phyloP scores from a whole-genome alignment of 2,329 filamentous ascomycete genomes.

The Claviceps digitariae region DNA sequence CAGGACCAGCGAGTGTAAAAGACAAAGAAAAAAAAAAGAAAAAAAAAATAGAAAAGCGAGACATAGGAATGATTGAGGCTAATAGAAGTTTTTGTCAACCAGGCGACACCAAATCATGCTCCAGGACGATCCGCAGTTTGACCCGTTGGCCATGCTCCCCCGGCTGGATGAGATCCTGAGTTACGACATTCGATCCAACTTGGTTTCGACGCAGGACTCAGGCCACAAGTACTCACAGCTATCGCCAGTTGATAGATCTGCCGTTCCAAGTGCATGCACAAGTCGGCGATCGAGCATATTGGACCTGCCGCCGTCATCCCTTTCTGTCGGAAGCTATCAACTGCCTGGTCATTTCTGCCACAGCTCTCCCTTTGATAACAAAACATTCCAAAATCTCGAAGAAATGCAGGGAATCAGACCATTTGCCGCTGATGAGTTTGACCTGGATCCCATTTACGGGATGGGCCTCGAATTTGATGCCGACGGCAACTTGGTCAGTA shows the following conservation, averaged over 20 bases:
- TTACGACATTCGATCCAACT: slow-evolving; percentile 18
- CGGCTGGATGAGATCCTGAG: slow-evolving; percentile 22
- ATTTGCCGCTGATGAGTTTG: slow-evolving; percentile 26
- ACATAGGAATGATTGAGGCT: no score
- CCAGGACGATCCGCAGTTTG: slow-evolving; percentile 69
- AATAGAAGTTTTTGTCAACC: not conserved
- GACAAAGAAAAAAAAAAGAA: not conserved
- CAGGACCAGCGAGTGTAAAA: slow-evolving; percentile 5
- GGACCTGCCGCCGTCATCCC: slow-evolving; percentile 21
- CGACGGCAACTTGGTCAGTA: slow-evolving; percentile 33
- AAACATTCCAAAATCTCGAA: slow-evolving; percentile 9
- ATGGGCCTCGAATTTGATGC: slow-evolving; percentile 37
- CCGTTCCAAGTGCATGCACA: slow-evolving; percentile 18
- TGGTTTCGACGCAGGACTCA: slow-evolving; percentile 24
- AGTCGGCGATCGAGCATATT: slow-evolving; percentile 15
- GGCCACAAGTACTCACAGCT: slow-evolving; percentile 29
- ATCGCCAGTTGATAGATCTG: slow-evolving; percentile 23
- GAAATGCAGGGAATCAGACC: slow-evolving; percentile 16
- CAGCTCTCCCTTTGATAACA: slow-evolving; percentile 17
- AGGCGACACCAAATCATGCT: slow-evolving; percentile 68
- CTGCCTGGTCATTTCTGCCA: slow-evolving; percentile 22
- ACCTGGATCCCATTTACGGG: slow-evolving; percentile 22
- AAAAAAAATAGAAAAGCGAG: no score
- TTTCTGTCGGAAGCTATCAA: slow-evolving; percentile 18
- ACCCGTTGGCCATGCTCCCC: slow-evolving; percentile 18